Evolutionary conservation across 2,329 filamentous ascomycete species (phyloP), one percentile per base, ranked within the genome.

Genomic region (Clarireedia monteithiana): DNA sequence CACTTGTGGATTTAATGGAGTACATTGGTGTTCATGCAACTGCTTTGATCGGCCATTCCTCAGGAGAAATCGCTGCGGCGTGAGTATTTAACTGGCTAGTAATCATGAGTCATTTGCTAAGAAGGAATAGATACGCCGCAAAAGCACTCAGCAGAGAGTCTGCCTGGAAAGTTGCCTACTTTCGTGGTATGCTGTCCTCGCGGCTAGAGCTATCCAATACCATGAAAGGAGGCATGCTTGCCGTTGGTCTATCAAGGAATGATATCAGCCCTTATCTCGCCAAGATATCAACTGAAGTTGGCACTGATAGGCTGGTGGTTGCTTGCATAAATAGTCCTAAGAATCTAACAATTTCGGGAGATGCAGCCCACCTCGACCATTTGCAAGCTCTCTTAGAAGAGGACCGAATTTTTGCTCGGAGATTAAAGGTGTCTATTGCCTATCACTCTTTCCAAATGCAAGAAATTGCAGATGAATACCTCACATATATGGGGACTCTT

Each of bases 1-100:
- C 70, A 1, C 62, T 79, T 1, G 70, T 74, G 0, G 67, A 73
- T 15, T 66, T 79, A 3, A 66, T 79, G 0, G 26, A 69, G 23
- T 70, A 70, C 1, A 75, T 70, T 68, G 70, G 68, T 1, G 62
- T 78, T 17, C 58, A 56, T 4, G 71, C 74, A 0, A 48, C 59
- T 0, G 68, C 65, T 1, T 72, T 75, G 0, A 64, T 71, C 4
- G 74, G 76, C 1, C 76, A 78, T 60, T 77, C 74, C 0, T 71
- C 67, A 39, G 76, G 76, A 7, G 76, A 78, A 54, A 75, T 77
- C 34, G 74, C 66, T 2, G 36, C 55, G 23, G 55, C 55, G 49
- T 56, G 53, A 36, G 24, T 15, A 27, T 30, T 12, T 15, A 12
- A 17, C 47, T 49, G 14, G n/a, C 26, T 34, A 34, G 3, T 34